phyloP scores from a whole-genome alignment of 1,284 basidiomycete species.

The Exobasidium cylindrosporum region DNA sequence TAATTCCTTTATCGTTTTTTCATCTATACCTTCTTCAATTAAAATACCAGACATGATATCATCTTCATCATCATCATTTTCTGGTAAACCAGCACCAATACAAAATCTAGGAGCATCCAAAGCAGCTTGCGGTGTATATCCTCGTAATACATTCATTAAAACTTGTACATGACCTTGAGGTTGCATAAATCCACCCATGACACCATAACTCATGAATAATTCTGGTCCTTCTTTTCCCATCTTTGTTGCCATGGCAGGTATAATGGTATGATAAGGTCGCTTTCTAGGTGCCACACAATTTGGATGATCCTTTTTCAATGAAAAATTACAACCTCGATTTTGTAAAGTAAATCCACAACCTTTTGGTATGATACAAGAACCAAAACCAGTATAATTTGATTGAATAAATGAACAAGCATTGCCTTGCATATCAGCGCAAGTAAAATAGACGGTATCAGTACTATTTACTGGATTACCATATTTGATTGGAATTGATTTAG shows the following conservation, averaged over 20 bases:
- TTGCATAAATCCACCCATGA: conserved; percentile 94
- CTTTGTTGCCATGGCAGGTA: conserved; percentile 81
- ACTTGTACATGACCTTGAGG: conserved; percentile 90
- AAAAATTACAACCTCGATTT: conserved; percentile 84
- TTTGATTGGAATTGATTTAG: conserved; percentile 65
- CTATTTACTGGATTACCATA: conserved; percentile 76
- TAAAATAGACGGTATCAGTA: conserved; percentile 91
- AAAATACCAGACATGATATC: conserved; percentile 66
- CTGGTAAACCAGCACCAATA: conserved; percentile 77
- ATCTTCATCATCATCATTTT: conserved; percentile 65
- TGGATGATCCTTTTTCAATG: conserved; percentile 73
- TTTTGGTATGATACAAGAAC: conserved; percentile 71
- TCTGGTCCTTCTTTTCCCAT: conserved; percentile 57
- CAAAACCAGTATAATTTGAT: conserved; percentile 73
- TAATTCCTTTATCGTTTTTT: conserved; percentile 55
- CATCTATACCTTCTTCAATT: conserved; percentile 79
- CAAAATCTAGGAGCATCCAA: conserved; percentile 94
- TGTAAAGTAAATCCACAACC: conserved; percentile 94
- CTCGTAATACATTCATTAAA: conserved; percentile 77
- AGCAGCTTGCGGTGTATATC: conserved; percentile 64
- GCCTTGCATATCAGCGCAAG: conserved; percentile 68
- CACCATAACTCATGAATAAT: conserved; percentile 81
- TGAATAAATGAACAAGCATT: conserved; percentile 94
- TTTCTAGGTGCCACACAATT: conserved; percentile 69
- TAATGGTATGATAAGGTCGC: conserved; percentile 92